Base-by-base conservation (phyloP, 2,329 filamentous ascomycete genomes). In the Colletotrichum cereale region DNA sequence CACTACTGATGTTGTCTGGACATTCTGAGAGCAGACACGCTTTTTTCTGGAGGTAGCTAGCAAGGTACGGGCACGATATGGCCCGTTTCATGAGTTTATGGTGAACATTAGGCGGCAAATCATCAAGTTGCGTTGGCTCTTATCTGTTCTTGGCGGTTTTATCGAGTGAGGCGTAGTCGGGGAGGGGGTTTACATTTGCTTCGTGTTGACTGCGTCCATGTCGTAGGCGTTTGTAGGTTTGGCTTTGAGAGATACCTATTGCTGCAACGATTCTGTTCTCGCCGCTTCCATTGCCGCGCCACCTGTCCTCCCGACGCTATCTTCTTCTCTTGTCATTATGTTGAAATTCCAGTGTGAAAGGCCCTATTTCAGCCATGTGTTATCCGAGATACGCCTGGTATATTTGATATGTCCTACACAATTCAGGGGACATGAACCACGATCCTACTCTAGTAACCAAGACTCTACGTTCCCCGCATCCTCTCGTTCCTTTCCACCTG, bases 31-130 rank as follows among this genome's bases (percentile, higher is more conserved):
- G 57, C 65, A 63, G 65, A 60, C 47, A 44, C 50, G 3, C 61
- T 68, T 55, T 71, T 68, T 69, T 71, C 67, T 70, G 62, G 69
- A 64, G 69, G 69, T 72, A 72, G 69, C 53, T 69, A 72, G 69
- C 65, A 72, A 62, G 60, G 44, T 60, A 40, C 55, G 57, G 69
- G 42, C 60, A 58, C 44, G 65, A 55, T 52, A 68, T 48, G 65
- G 69, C 65, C 58, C 57, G 69, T 60, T 55, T 69, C 69, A 72
- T 64, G 69, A 72, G 58, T 69, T 63, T 60, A 69, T 60, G 69
- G 69, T 58, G 60, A 69, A 55, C 66, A 72, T 58, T 63, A 71
- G 65, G 69, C 60, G 69, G 69, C 52, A 72, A 69, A 72, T 69
- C 60, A 71, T 68, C 58, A 69, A 64, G 44, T 52, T 48, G 42